Percentiles rank a stretch among this genome's conserved stretches.
phyloP scores from a whole-genome alignment of 2,329 filamentous ascomycete genomes.

The Monosporascus sp. region DNA sequence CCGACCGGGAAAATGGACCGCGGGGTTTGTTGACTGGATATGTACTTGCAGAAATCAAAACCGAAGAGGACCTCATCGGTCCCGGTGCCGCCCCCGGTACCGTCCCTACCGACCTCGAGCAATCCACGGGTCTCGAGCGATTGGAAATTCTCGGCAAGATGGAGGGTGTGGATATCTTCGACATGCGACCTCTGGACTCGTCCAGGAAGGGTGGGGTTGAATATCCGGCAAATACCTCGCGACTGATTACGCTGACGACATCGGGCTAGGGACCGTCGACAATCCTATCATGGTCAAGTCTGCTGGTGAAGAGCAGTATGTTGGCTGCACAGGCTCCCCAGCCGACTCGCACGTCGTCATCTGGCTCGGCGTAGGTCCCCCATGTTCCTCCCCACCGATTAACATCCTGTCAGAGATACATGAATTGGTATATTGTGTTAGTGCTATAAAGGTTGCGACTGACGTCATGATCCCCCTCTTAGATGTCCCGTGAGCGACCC shows the following conservation, averaged over 20 bases:
- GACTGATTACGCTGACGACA: conserved; percentile 17
- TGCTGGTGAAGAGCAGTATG: conserved; percentile 92
- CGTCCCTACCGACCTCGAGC: conserved; percentile 89
- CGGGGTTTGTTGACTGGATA: conserved; percentile 13
- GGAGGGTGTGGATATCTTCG: conserved; percentile 96
- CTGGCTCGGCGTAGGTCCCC: conserved; percentile 76
- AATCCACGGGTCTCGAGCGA: conserved; percentile 95
- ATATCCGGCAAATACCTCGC: background rate
- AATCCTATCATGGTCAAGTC: conserved; percentile 88
- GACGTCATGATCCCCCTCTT: conserved; percentile 4
- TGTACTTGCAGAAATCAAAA: conserved; percentile 67
- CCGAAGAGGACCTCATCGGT: conserved; percentile 74
- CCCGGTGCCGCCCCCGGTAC: conserved; percentile 78
- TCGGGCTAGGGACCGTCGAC: conserved; percentile 68
- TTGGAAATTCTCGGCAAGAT: conserved; percentile 99
- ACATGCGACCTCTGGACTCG: conserved; percentile 93
- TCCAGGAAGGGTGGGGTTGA: conserved; percentile 67
- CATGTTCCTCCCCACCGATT: background rate
- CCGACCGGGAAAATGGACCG: background rate
- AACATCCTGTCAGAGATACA: conserved; percentile 5
- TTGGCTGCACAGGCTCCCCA: conserved; percentile 90
- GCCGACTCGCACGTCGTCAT: conserved; percentile 85
- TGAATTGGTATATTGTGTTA: background rate
- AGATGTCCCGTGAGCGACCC: conserved; percentile 85
- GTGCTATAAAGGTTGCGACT: conserved; percentile 5